phyloP scores from a whole-genome alignment of 2,329 filamentous ascomycete species.

The Trichophaea hybrida region DNA sequence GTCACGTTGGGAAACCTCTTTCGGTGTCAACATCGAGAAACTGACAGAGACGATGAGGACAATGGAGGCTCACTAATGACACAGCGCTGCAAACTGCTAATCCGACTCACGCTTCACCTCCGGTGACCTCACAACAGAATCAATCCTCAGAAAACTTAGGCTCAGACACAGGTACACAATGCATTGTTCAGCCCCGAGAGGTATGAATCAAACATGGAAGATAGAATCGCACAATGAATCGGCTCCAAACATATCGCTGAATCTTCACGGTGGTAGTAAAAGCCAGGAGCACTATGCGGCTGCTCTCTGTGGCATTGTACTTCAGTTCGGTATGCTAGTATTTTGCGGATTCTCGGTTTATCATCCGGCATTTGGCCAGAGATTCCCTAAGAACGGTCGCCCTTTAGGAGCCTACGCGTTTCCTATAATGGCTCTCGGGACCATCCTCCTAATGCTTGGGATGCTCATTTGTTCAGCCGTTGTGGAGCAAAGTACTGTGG shows the following conservation, averaged over 20 bases:
- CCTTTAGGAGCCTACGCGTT: slow-evolving; percentile 23
- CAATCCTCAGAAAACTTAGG: neutral
- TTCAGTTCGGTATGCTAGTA: slow-evolving; percentile 25
- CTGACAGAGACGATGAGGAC: too few relatives aligned
- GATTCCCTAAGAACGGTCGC: neutral
- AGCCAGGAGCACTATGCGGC: slow-evolving; percentile 14
- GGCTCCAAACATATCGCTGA: slow-evolving; percentile 23
- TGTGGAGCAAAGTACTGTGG: neutral
- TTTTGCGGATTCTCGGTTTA: slow-evolving; percentile 9
- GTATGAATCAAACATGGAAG: too few relatives aligned
- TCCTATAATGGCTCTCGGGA: slow-evolving; percentile 15
- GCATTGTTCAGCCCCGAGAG: too few relatives aligned
- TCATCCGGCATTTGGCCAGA: neutral
- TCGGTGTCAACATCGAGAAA: too few relatives aligned
- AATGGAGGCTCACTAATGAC: too few relatives aligned
- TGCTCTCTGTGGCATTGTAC: slow-evolving; percentile 18
- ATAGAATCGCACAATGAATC: neutral
- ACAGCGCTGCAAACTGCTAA: neutral
- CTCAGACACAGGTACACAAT: too few relatives aligned
- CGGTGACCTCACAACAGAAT: neutral
- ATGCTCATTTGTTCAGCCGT: slow-evolving; percentile 2
- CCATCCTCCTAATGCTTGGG: neutral
- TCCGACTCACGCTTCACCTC: neutral
- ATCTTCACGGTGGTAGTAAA: slow-evolving; percentile 7
- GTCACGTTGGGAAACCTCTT: neutral